Evolutionary conservation across 192 early-diverging fungal genomes (phyloP), one percentile per base, ranked within the genome.

Genomic region (Backusella liffmaniae): DNA sequence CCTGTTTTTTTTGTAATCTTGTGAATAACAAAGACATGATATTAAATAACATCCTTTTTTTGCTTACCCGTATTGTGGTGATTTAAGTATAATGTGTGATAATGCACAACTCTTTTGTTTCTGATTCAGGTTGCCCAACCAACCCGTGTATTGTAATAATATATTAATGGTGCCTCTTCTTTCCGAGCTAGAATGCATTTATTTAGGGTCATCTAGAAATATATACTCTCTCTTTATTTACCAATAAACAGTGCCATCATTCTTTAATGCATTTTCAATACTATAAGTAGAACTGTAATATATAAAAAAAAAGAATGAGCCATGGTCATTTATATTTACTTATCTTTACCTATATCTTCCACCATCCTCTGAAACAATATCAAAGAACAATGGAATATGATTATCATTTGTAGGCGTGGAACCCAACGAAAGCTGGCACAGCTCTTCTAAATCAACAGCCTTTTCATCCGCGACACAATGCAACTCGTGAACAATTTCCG

Each of bases 71-170:
- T 83, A 79, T 13, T 76, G 79, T 10, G 87, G 87, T 23, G 87
- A 84, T 56, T 85, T 85, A 7, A 85, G 80, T 13, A 83, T 81
- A 62, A 88, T 80, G 68, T 85, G 80, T 21, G 87, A 80, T 37
- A 88, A n/a, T 7, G 84, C 83, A 73, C 83, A 88, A 13, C 70
- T 73, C 7, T 36, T 37, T 46, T 78, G 66, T 46, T 23, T 70
- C 7, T 34, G 34, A 29, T 30, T 75, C 12, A 66, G 51, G 2
- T 12, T 56, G 35, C 32, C 66, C 3, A 26, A 12, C 12, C 44
- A 30, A 13, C 69, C 76, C 8, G 21, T 37, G 56, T 75, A 77
- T 2, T 68, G 39, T 37, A 81, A 62, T 32, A 75, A 16, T n/a
- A 79, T 77, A 53, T 81, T 81, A 4, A 77, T 73, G 4, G 76